Evolutionary conservation across 73 alveolate species (phyloP).

Genomic region (Diophrys sp.): DNA sequence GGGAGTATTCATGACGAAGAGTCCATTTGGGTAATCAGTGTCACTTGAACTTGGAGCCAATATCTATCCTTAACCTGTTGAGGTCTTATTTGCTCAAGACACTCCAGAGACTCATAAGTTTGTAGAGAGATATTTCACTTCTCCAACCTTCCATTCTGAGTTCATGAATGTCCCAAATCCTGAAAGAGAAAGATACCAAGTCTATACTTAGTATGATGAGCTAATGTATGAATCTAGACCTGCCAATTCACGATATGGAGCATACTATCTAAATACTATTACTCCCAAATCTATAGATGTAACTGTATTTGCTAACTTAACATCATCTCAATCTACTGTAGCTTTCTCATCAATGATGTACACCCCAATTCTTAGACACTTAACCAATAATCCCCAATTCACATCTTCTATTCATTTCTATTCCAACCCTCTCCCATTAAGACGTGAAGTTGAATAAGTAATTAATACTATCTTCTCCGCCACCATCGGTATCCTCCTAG

Average conservation of each 20-base stretch:
- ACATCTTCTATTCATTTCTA: neutral
- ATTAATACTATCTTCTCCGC: neutral
- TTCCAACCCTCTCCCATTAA: neutral
- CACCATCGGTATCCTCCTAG: conserved; percentile 48
- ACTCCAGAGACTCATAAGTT: neutral
- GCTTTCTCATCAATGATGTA: neutral
- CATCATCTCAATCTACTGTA: neutral
- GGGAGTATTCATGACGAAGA: conserved; percentile 59
- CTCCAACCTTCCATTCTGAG: too few relatives aligned
- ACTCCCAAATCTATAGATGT: neutral
- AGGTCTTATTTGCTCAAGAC: neutral
- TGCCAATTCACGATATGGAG: neutral
- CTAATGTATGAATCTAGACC: neutral
- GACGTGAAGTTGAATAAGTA: neutral
- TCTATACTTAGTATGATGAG: neutral
- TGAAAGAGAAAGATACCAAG: neutral
- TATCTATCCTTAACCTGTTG: neutral
- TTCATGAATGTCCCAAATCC: neutral
- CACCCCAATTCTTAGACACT: neutral
- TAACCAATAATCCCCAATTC: neutral
- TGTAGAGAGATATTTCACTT: neutral
- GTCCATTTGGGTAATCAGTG: neutral
- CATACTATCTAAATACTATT: neutral
- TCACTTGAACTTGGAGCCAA: neutral
- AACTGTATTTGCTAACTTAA: neutral